A percentile compares a stretch with the other conserved stretches of the same genome.
Evolutionary conservation across 345 rosid species (phyloP).

Genomic region (Erysimum cheiranthoides): DNA sequence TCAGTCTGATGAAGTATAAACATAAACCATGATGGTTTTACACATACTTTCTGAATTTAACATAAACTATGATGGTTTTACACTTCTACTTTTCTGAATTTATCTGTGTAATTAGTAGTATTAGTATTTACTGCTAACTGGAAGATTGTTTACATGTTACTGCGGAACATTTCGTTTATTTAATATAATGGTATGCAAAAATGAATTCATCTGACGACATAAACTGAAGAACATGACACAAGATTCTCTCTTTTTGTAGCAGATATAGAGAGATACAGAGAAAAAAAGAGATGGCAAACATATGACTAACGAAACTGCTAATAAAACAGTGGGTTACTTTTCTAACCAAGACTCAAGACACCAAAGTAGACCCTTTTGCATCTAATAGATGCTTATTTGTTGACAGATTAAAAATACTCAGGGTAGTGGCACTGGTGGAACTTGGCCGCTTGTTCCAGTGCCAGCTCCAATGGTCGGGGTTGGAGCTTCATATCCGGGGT

Average conservation of each 20-base stretch:
- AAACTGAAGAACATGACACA: constrained; percentile 32
- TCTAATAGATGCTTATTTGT: constrained; percentile 40
- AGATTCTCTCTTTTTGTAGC: constrained; percentile 20
- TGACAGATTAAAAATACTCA: constrained; percentile 39
- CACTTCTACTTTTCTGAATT: constrained; percentile 11
- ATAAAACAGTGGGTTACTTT: constrained; percentile 14
- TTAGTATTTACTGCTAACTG: neutral
- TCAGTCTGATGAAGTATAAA: constrained; percentile 12
- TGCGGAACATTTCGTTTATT: constrained; percentile 2
- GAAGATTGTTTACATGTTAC: constrained; percentile 10
- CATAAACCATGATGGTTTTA: neutral
- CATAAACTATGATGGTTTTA: neutral
- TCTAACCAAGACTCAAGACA: constrained; percentile 27
- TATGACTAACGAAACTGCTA: constrained; percentile 32
- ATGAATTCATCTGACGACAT: constrained; percentile 21
- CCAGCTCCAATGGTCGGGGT: constrained; percentile 48
- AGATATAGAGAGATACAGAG: constrained; percentile 23
- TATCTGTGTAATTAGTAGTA: constrained; percentile 8
- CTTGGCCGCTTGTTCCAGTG: constrained; percentile 40
- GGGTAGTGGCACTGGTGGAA: constrained; percentile 51
- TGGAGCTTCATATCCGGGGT: constrained; percentile 71
- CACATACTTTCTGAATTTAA: neutral
- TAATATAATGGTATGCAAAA: neutral
- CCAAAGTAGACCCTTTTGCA: constrained; percentile 36
- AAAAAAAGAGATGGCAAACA: constrained; percentile 25